A percentile compares a stretch with the other conserved stretches of the same genome.
Evolutionary conservation across 2,329 filamentous ascomycete species (phyloP).

Genomic region (Meredithiella fracta): DNA sequence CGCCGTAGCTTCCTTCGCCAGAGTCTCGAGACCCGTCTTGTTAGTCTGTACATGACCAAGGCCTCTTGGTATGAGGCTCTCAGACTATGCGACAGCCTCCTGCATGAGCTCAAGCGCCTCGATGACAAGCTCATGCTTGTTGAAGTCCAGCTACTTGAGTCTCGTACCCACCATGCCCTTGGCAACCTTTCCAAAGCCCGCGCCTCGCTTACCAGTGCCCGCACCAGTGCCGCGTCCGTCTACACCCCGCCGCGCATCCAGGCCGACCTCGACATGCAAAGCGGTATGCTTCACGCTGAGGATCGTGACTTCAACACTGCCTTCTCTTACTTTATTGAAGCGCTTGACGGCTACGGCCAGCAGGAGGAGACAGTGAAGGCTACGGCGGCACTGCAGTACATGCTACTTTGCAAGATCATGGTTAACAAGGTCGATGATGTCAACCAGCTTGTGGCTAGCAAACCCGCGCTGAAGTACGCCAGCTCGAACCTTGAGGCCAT

Average conservation of each 20-base stretch:
- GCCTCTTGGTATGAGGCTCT: conserved; percentile 95
- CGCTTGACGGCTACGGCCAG: conserved; percentile 87
- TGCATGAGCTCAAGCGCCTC: conserved; percentile 91
- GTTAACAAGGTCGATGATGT: conserved; percentile 93
- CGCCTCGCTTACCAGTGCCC: conserved; percentile 81
- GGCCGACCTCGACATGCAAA: conserved; percentile 97
- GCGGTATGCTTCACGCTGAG: conserved; percentile 95
- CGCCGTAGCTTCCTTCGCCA: conserved; percentile 91
- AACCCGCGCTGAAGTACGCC: conserved; percentile 92
- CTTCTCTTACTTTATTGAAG: conserved; percentile 98
- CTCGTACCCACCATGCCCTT: conserved; percentile 88
- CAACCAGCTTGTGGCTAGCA: conserved; percentile 82
- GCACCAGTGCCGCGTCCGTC: conserved; percentile 88
- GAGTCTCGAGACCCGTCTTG: conserved; percentile 91
- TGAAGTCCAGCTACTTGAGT: conserved; percentile 94
- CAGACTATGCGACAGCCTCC: conserved; percentile 86
- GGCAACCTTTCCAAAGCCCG: conserved; percentile 94
- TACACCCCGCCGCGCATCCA: conserved; percentile 93
- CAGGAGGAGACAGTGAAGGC: conserved; percentile 79
- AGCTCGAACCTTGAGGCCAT: conserved; percentile 94
- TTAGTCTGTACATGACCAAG: conserved; percentile 89
- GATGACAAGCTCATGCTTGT: conserved; percentile 97
- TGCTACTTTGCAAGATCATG: conserved; percentile 99
- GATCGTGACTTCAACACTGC: conserved; percentile 98
- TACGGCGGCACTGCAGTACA: conserved; percentile 97